Evolutionary conservation across 805 yeast genomes (phyloP), one percentile per base, ranked within the genome.

Genomic region (Ogataea pilisensis): DNA sequence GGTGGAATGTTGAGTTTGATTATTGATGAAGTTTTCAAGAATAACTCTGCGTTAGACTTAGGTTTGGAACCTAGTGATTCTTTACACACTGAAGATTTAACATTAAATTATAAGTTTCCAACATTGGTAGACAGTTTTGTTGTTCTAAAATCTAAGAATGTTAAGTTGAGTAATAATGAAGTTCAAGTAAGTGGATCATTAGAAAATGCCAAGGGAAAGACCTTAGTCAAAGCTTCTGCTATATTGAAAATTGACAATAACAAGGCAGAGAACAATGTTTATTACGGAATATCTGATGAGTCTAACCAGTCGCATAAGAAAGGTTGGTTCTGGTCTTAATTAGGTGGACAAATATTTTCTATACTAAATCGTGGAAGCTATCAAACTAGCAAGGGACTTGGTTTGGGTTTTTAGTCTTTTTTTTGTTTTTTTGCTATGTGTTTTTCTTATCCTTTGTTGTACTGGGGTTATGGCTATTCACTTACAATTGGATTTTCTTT

Each of bases 1-100:
- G 97, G 97, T 3, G 97, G 97, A 0, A 76, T 90, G 22, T 58
- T 89, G 24, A 95, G 90, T 8, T 81, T 95, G 0, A 65, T 89
- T 1, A 64, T 88, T 40, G 93, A 87, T 54, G 95, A 89, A 50
- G 72, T 84, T 6, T 73, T 82, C 64, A 80, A 80, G 48, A 39
- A 54, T 13, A 46, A 50, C 30, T 50, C 58, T 18, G 48, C 52
- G 9, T 45, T 49, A 17, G 55, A 51, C 24, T 45, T 42, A 17
- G 49, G 47, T 5, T 34, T 66, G 62, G 3, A 52, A 53, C 50
- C 60, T 54, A 45, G 52, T 5, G 72, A 72, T 17, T 56, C 58
- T 18, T 58, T 77, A 22, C 73, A 69, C 48, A 78, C 82, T 3
- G 70, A 72, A 28, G 58, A 63, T 19, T 58, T 80, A 35, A 63